A percentile compares a stretch with the other conserved stretches of the same genome.
These are phyloP conservation scores for Boehmeria nivea DNA, from an alignment of 306 rosid species.

Conservation along the genomic window DNA sequence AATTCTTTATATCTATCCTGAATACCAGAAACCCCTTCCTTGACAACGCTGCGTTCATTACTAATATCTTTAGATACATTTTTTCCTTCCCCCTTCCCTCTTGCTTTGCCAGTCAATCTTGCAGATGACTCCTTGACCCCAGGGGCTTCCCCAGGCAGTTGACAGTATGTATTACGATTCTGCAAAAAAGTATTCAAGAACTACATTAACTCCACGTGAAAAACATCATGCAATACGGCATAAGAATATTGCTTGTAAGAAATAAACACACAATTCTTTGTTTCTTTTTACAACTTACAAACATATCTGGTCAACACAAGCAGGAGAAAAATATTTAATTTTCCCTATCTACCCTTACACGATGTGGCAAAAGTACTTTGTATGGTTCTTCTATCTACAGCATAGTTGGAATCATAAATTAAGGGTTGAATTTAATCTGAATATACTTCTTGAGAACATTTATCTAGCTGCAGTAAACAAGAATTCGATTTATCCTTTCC, in stretches of 20 bases:
- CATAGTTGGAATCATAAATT: too few species aligned
- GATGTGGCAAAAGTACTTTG: too few species aligned
- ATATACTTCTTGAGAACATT: too few species aligned
- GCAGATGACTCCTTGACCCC: conserved; percentile 51
- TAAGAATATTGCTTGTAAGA: too few species aligned
- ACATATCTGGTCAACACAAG: neutral
- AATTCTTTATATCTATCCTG: conserved; percentile 55
- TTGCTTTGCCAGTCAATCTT: conserved; percentile 48
- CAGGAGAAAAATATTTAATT: neutral
- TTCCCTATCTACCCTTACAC: too few species aligned
- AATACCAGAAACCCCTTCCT: conserved; percentile 39
- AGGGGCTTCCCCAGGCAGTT: conserved; percentile 54
- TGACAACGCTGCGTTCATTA: conserved; percentile 33
- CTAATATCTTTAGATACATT: conserved; percentile 35
- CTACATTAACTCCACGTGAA: neutral
- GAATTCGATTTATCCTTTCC: neutral
- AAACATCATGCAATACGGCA: conserved; percentile 2
- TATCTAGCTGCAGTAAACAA: too few species aligned
- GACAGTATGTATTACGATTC: conserved; percentile 88
- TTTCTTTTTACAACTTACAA: too few species aligned
- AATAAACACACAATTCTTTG: too few species aligned
- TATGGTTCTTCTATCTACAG: too few species aligned
- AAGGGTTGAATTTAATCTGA: too few species aligned
- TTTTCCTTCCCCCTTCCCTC: conserved; percentile 58
- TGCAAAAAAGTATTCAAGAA: conserved; percentile 13